A percentile compares a stretch with the other conserved stretches of the same genome.
Evolutionary conservation across 176 grass and related monocot species (phyloP).

Genomic region (Cenchrus fungigraminus): DNA sequence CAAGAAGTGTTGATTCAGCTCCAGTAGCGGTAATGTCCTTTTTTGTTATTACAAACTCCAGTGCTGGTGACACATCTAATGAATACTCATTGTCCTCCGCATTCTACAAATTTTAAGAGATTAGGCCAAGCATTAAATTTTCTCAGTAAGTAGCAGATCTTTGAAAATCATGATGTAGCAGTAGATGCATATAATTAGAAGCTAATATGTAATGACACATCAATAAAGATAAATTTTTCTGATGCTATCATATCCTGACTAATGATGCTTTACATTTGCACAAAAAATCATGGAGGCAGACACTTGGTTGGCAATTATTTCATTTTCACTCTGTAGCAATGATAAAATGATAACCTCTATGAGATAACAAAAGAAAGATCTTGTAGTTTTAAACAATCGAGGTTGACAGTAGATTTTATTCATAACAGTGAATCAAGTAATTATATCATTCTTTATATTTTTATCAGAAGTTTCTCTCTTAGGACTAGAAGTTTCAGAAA

Average conservation of each 20-base stretch:
- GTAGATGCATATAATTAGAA: not conserved
- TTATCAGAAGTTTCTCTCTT: too few species aligned
- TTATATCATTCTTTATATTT: not conserved
- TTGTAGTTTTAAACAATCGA: not conserved
- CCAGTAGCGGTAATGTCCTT: conserved; percentile 54
- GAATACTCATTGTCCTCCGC: conserved; percentile 61
- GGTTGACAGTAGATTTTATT: not conserved
- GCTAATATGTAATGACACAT: not conserved
- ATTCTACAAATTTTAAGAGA: conserved; percentile 26
- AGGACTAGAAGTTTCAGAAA: too few species aligned
- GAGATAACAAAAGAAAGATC: not conserved
- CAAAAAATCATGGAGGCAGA: not conserved
- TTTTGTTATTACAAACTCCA: conserved; percentile 52
- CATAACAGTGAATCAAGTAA: not conserved
- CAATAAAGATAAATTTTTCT: not conserved
- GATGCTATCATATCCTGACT: not conserved
- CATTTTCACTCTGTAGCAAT: not conserved
- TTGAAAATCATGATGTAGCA: not conserved
- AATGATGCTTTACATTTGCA: not conserved
- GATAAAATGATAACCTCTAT: not conserved
- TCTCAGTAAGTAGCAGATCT: not conserved
- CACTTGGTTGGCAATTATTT: not conserved
- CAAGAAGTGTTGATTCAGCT: conserved; percentile 39
- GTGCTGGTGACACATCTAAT: conserved; percentile 27
- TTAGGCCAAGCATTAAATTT: not conserved